Base-by-base conservation (phyloP, 2,329 filamentous ascomycete species). In the Penicillium hordei region DNA sequence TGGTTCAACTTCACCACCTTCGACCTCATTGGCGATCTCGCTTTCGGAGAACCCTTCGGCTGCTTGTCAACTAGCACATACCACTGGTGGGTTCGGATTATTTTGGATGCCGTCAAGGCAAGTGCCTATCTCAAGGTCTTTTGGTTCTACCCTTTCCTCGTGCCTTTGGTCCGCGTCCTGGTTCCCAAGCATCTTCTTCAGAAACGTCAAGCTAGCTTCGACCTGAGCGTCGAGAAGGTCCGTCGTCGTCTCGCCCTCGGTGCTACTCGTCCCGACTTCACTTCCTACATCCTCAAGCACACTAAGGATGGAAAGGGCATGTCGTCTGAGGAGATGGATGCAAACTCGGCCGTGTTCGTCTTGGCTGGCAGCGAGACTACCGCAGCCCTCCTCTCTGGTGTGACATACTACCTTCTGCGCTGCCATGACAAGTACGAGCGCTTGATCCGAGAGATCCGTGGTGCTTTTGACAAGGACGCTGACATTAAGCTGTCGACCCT, bases 1-100 rank as follows among this genome's bases (percentile, higher is more conserved):
- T 69, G 65, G 65, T 64, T 65, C 45, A 68, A 69, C 48, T 69
- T 66, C 50, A 65, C 60, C 6, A 71, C 70, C 12, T 75, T 75
- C 55, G 72, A 75, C 42, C 58, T 73, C 5, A 74, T 73, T 52
- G 72, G 72, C 13, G 71, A 74, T 29, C 61, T 74, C 6, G 64
- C 67, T 7, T 74, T 73, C 43, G 71, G 69, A 7, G 69, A 74
- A 46, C 62, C 72, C 0, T 73, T 74, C 44, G 63, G 66, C 38
- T 71, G 70, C 56, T 65, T 74, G 4, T 58, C 62, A 8, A 48
- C 65, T n/a, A 66, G 59, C 31, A 55, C 61, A 17, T 65, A 68
- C 25, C 71, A 74, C 46, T 63, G 62, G 39, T 74, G 71, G 70
- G 65, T 74, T 8, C 49, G 60, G 3, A 61, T 68, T 7, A 65